Percentiles rank a stretch among this genome's conserved stretches.
phyloP scores from a whole-genome alignment of 1,284 basidiomycete genomes.

The Cutaneotrichosporon cavernicola region DNA sequence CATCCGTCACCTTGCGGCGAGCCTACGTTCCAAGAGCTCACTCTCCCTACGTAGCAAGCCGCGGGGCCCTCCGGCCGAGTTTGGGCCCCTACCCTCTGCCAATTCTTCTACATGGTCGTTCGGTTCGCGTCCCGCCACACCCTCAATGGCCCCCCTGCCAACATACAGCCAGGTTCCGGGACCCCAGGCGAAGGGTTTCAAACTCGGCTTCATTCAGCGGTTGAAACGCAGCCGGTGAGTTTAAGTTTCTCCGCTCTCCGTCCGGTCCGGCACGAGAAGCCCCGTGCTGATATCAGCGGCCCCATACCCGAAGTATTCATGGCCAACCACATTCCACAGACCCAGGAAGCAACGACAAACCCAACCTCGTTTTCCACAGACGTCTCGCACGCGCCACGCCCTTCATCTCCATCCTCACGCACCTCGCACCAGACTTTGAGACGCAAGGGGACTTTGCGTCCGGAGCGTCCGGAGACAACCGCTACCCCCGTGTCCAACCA shows the following conservation, averaged over 20 bases:
- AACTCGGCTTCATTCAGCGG: not conserved
- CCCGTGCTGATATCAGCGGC: not conserved
- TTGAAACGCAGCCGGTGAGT: not conserved
- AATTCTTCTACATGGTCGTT: conserved; percentile 1
- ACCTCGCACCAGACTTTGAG: not conserved
- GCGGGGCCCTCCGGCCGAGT: not conserved
- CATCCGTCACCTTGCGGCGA: not conserved
- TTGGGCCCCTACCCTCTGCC: not conserved
- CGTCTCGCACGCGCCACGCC: too few relatives aligned
- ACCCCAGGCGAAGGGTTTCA: not conserved
- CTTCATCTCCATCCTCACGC: not conserved
- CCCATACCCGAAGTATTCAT: not conserved
- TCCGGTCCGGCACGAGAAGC: not conserved
- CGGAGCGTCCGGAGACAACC: not conserved
- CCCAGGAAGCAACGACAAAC: not conserved
- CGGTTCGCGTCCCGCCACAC: not conserved
- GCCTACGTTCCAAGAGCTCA: not conserved
- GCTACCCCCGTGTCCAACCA: not conserved
- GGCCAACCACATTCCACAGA: not conserved
- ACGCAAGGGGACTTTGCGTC: not conserved
- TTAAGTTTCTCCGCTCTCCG: not conserved
- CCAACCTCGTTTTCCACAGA: not conserved
- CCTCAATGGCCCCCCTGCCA: not conserved
- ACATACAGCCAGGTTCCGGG: not conserved
- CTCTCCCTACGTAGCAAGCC: not conserved